phyloP scores from a whole-genome alignment of 495 filamentous ascomycete genomes.

The Aspergillus baeticus region DNA sequence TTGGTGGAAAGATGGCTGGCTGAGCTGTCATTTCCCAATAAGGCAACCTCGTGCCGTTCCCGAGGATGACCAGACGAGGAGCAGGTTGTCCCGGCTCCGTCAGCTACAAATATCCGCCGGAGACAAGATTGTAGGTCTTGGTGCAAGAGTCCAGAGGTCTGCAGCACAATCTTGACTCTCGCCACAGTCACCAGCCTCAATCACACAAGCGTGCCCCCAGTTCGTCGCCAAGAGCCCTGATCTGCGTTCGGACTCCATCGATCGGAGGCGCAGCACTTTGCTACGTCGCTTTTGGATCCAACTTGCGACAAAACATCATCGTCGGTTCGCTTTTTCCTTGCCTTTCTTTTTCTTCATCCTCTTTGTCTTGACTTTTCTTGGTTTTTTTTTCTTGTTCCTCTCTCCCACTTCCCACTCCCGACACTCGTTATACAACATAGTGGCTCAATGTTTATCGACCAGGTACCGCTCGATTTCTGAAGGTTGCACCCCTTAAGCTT shows the following conservation, averaged over 20 bases:
- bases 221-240: constrained; percentile 4
- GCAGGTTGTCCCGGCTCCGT: no score
- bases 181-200: constrained; percentile 7
- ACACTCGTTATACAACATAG: constrained; percentile 3
- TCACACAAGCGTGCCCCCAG: neutral
- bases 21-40: no score
- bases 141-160: no score
- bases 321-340: constrained; percentile 18
- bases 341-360: constrained; percentile 18
- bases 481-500: constrained; percentile 1
- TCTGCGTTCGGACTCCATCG: constrained; percentile 8
- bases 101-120: no score
- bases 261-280: constrained; percentile 18
- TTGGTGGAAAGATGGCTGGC: no score
- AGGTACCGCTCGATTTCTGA: neutral
- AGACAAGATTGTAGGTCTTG: no score
- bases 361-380: neutral
- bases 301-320: constrained; percentile 4
- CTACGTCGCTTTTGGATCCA: neutral
- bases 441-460: neutral
- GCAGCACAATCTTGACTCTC: neutral
- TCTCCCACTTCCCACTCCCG: neutral
- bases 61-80: no score
- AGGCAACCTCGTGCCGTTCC: no score
- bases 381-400: neutral